phyloP scores from a whole-genome alignment of 495 filamentous ascomycete genomes.

The Penicillium paxilli region DNA sequence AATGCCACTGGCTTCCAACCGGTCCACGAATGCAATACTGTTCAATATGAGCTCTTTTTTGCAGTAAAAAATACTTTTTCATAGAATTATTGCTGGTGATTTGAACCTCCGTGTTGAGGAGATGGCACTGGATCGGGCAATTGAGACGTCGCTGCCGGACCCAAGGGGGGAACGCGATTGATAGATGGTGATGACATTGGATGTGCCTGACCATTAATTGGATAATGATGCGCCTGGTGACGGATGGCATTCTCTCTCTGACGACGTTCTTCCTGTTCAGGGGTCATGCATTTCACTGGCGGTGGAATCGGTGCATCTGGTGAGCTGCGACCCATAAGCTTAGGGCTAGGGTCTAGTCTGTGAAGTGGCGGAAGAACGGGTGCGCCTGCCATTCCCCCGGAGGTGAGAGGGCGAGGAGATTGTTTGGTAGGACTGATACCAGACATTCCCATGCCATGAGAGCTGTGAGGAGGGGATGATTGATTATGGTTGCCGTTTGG shows the following conservation, averaged over 20 bases:
- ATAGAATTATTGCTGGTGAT: conserved; percentile 9
- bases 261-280: conserved; percentile 47
- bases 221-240: conserved; percentile 22
- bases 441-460: conserved; percentile 56
- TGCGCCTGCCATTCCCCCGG: conserved; percentile 44
- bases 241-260: conserved; percentile 40
- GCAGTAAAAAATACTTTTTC: background rate
- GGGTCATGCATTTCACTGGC: conserved; percentile 49
- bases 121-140: conserved; percentile 29
- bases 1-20: background rate
- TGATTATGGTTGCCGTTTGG: conserved; percentile 32
- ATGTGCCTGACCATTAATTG: conserved; percentile 26
- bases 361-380: conserved; percentile 51
- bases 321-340: conserved; percentile 50
- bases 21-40: background rate
- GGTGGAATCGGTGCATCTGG: conserved; percentile 47
- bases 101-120: conserved; percentile 20
- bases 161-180: conserved; percentile 39
- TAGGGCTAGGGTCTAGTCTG: conserved; percentile 49
- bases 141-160: conserved; percentile 27
- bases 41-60: background rate
- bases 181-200: conserved; percentile 40
- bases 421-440: conserved; percentile 81
- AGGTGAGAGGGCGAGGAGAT: conserved; percentile 50
- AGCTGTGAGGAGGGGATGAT: conserved; percentile 45